phyloP scores from a whole-genome alignment of 2,329 filamentous ascomycete species.

The Clarireedia sp. region DNA sequence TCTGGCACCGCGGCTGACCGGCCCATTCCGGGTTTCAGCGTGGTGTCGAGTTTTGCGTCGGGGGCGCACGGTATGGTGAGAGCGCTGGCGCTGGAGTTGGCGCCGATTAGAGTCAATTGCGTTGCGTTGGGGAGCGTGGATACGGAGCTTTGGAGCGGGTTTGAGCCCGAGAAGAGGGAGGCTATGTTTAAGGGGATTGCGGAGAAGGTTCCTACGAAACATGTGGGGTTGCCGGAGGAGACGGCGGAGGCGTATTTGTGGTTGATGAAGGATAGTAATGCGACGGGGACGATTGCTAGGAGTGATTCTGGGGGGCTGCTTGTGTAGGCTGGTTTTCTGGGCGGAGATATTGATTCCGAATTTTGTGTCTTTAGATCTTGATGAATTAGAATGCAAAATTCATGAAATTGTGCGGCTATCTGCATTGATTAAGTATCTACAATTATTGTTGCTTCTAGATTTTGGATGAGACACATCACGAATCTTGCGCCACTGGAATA shows the following conservation, averaged over 20 bases:
- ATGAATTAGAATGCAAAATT: background rate
- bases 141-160: slow-evolving; percentile 38
- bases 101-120: slow-evolving; percentile 55
- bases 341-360: background rate
- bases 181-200: slow-evolving; percentile 16
- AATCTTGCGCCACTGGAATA: background rate
- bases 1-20: slow-evolving; percentile 14
- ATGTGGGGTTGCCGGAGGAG: slow-evolving; percentile 30
- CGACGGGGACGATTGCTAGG: slow-evolving; percentile 28
- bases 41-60: slow-evolving; percentile 40
- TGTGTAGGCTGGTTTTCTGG: background rate
- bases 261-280: slow-evolving; percentile 36
- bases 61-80: slow-evolving; percentile 46
- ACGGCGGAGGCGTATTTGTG: slow-evolving; percentile 38
- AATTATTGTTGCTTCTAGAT: no score
- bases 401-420: no score
- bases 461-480: background rate
- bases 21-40: slow-evolving; percentile 33
- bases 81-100: slow-evolving; percentile 53
- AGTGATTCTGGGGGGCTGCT: slow-evolving; percentile 14
- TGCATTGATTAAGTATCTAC: no score
- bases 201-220: slow-evolving; percentile 13
- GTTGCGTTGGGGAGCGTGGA: slow-evolving; percentile 48
- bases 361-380: background rate
- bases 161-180: slow-evolving; percentile 31